Conservation (phyloP, 2,329 filamentous ascomycete species). For the Cladosporium halotolerans region DNA sequence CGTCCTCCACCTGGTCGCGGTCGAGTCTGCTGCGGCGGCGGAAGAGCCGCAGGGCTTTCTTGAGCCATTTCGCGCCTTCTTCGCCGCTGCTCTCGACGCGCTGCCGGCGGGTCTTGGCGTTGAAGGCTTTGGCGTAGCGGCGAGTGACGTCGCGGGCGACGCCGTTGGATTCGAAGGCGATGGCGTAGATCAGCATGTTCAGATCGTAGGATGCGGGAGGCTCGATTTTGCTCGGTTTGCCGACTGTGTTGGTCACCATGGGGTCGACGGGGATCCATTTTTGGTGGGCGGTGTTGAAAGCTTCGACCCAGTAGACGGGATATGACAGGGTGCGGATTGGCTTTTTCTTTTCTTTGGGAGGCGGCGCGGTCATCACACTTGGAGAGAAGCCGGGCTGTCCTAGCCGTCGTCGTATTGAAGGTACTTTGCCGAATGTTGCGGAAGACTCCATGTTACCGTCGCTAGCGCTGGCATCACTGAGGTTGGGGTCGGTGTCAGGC, state of each 20-base stretch:
- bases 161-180: constrained; percentile 78
- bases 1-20: constrained; percentile 77
- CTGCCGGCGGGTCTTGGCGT: constrained; percentile 76
- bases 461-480: constrained; percentile 18
- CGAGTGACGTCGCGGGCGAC: constrained; percentile 77
- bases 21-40: constrained; percentile 40
- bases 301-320: constrained; percentile 92
- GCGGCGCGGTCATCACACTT: constrained; percentile 2
- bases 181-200: constrained; percentile 74
- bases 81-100: constrained; percentile 64
- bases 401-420: constrained; percentile 27
- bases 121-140: constrained; percentile 81
- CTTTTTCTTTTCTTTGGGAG: constrained; percentile 30
- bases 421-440: constrained; percentile 20
- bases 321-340: constrained; percentile 63
- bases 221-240: constrained; percentile 70
- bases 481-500: constrained; percentile 13
- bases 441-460: constrained; percentile 20
- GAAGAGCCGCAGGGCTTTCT: constrained; percentile 43
- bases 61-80: constrained; percentile 52
- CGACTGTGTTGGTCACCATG: constrained; percentile 72
- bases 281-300: constrained; percentile 76
- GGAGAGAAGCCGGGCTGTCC: constrained; percentile 26
- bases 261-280: constrained; percentile 90
- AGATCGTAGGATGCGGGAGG: constrained; percentile 71